These are phyloP conservation scores for Magnaporthiopsis poae DNA, from an alignment of 2,329 filamentous ascomycete genomes.

Conservation along the genomic window DNA sequence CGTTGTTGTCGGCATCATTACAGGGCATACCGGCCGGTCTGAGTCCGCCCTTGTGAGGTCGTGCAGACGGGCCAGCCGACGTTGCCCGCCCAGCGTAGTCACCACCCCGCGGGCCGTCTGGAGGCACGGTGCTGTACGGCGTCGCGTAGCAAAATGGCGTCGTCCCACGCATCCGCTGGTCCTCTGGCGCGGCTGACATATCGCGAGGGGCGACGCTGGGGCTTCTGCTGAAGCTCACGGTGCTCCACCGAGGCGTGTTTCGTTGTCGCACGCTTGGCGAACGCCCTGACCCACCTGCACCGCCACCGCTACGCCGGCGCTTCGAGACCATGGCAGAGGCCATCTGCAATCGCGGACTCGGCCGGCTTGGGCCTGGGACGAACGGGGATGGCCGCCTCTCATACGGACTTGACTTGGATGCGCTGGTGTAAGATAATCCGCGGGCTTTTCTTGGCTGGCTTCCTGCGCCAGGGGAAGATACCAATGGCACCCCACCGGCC, in stretches of 20 bases:
- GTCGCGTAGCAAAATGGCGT: slow-evolving; percentile 67
- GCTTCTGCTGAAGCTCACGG: slow-evolving; percentile 27
- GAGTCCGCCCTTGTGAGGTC: slow-evolving; percentile 13
- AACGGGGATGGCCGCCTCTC: slow-evolving; percentile 31
- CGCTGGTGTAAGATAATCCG: slow-evolving; percentile 12
- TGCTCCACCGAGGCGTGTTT: slow-evolving; percentile 47
- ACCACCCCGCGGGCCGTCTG: slow-evolving; percentile 24
- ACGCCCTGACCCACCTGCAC: slow-evolving; percentile 30
- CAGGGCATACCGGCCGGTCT: too few species aligned
- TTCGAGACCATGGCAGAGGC: slow-evolving; percentile 15
- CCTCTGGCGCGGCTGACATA: slow-evolving; percentile 22
- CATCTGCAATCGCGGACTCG: slow-evolving; percentile 21
- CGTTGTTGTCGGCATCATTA: slow-evolving; percentile 19
- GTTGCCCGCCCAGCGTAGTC: slow-evolving; percentile 13
- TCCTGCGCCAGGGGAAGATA: slow-evolving; percentile 27
- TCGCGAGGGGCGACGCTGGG: slow-evolving; percentile 28
- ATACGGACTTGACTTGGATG: slow-evolving; percentile 17
- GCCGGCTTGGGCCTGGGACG: slow-evolving; percentile 13
- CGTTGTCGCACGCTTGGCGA: slow-evolving; percentile 44
- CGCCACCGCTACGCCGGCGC: slow-evolving; percentile 25
- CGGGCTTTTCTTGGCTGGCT: slow-evolving; percentile 21
- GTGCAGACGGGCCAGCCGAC: slow-evolving; percentile 11
- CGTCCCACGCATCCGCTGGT: slow-evolving; percentile 29
- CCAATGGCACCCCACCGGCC: slow-evolving; percentile 14
- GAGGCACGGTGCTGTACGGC: slow-evolving; percentile 55